Conservation (phyloP, 2,329 filamentous ascomycete genomes). For the Ascochyta rabiei region DNA sequence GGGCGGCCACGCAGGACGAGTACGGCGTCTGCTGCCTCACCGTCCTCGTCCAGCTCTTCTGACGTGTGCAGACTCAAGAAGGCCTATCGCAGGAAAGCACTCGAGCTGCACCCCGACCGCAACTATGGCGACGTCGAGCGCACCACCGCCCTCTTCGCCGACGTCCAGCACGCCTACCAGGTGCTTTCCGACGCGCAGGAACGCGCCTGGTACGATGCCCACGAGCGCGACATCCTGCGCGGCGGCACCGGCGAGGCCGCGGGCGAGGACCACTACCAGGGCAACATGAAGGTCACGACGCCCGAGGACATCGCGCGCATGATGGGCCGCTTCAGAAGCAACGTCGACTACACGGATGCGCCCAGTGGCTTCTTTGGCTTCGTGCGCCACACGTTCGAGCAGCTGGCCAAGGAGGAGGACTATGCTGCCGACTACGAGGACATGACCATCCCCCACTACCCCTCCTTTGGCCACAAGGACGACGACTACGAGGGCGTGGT, state of each 20-base stretch:
- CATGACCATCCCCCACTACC: slow-evolving; percentile 69
- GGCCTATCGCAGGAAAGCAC: slow-evolving; percentile 86
- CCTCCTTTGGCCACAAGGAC: slow-evolving; percentile 78
- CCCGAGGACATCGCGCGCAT: slow-evolving; percentile 78
- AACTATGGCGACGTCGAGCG: slow-evolving; percentile 86
- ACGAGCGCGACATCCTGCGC: slow-evolving; percentile 81
- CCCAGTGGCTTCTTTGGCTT: slow-evolving; percentile 85
- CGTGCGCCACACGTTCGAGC: slow-evolving; percentile 76
- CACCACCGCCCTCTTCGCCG: slow-evolving; percentile 84
- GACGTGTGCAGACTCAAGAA: slow-evolving; percentile 76
- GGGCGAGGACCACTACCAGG: slow-evolving; percentile 62
- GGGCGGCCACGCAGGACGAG: slow-evolving; percentile 80
- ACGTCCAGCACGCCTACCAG: slow-evolving; percentile 91
- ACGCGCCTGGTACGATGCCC: slow-evolving; percentile 96
- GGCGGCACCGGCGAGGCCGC: slow-evolving; percentile 61
- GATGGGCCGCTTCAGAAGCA: slow-evolving; percentile 79
- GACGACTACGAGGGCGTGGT: slow-evolving; percentile 79
- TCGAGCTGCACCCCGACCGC: slow-evolving; percentile 93
- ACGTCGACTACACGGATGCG: slow-evolving; percentile 79
- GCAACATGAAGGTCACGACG: slow-evolving; percentile 77
- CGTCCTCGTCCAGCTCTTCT: background rate
- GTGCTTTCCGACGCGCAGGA: slow-evolving; percentile 96
- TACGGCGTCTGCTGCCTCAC: slow-evolving; percentile 44
- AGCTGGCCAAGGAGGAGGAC: slow-evolving; percentile 79
- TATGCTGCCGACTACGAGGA: slow-evolving; percentile 74